phyloP scores from a whole-genome alignment of 2,329 filamentous ascomycete genomes.

The Rhinocladiella mackenziei region DNA sequence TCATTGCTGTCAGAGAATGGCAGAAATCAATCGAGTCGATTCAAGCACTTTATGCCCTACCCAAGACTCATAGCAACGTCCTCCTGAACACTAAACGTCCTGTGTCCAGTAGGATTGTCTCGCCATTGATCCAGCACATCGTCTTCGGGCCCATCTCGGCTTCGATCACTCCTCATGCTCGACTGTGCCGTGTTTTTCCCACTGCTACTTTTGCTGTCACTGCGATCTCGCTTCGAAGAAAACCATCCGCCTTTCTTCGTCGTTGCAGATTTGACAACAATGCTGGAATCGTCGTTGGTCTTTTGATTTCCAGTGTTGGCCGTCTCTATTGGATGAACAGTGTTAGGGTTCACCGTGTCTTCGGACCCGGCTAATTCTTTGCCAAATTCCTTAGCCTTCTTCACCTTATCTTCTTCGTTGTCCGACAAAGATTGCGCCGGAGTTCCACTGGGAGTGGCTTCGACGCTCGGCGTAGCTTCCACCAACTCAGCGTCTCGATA shows the following conservation, averaged over 20 bases:
- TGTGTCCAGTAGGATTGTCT: conserved; percentile 12
- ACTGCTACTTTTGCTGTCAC: conserved; percentile 25
- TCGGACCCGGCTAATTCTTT: conserved; percentile 13
- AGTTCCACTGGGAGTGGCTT: conserved; percentile 44
- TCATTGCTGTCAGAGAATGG: no score
- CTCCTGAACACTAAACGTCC: conserved; percentile 23
- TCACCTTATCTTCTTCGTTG: conserved; percentile 22
- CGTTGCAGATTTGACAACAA: conserved; percentile 8
- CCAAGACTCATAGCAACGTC: conserved; percentile 26
- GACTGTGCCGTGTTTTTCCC: conserved; percentile 24
- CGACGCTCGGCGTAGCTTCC: conserved; percentile 55
- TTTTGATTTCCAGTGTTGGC: conserved; percentile 6
- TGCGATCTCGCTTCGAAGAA: conserved; percentile 22
- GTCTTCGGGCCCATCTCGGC: conserved; percentile 26
- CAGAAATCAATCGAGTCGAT: neutral
- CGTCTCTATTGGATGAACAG: conserved; percentile 4
- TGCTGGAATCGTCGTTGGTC: conserved; percentile 14
- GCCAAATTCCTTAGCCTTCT: conserved; percentile 24
- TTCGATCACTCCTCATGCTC: conserved; percentile 22
- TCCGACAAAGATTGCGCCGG: conserved; percentile 25
- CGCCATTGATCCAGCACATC: conserved; percentile 26
- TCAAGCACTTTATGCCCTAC: conserved; percentile 3
- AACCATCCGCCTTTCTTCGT: conserved; percentile 25
- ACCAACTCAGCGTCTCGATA: conserved; percentile 93
- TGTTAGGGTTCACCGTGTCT: conserved; percentile 3